These are phyloP conservation scores for Diaporthe citriasiana DNA, from an alignment of 2,329 filamentous ascomycete genomes.

Conservation along the genomic window DNA sequence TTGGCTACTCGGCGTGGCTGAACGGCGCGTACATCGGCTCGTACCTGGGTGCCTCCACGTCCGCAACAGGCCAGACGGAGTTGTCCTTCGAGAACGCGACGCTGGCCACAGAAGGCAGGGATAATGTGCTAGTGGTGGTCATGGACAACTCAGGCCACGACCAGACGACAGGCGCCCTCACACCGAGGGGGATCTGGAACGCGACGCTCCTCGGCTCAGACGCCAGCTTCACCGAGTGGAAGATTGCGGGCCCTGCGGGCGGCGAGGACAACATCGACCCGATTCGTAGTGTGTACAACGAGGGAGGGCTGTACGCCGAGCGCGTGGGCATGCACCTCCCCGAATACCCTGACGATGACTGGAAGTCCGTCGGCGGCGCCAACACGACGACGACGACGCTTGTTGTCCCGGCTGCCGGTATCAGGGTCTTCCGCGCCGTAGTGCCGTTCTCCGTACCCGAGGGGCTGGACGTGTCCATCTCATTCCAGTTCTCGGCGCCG, in stretches of 20 bases:
- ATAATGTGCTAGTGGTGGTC: constrained; percentile 67
- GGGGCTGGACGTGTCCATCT: constrained; percentile 68
- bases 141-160: constrained; percentile 74
- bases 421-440: constrained; percentile 68
- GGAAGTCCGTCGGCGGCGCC: constrained; percentile 52
- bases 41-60: constrained; percentile 63
- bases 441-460: constrained; percentile 64
- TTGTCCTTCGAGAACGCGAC: constrained; percentile 67
- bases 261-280: constrained; percentile 67
- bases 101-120: constrained; percentile 51
- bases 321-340: constrained; percentile 72
- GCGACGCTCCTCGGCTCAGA: constrained; percentile 61
- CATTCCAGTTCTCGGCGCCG: constrained; percentile 65
- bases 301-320: constrained; percentile 71
- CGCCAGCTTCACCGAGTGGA: constrained; percentile 66
- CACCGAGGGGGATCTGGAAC: constrained; percentile 66
- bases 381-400: constrained; percentile 49
- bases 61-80: constrained; percentile 53
- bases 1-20: constrained; percentile 70
- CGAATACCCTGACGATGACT: constrained; percentile 63
- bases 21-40: constrained; percentile 71
- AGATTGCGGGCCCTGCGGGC: constrained; percentile 69
- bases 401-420: constrained; percentile 63
- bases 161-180: constrained; percentile 61
- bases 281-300: constrained; percentile 67